Percentiles rank a stretch among this genome's conserved stretches.
Evolutionary conservation across 352 stramenopile genomes (phyloP).

Genomic region (Pythium pectinolyticum): DNA sequence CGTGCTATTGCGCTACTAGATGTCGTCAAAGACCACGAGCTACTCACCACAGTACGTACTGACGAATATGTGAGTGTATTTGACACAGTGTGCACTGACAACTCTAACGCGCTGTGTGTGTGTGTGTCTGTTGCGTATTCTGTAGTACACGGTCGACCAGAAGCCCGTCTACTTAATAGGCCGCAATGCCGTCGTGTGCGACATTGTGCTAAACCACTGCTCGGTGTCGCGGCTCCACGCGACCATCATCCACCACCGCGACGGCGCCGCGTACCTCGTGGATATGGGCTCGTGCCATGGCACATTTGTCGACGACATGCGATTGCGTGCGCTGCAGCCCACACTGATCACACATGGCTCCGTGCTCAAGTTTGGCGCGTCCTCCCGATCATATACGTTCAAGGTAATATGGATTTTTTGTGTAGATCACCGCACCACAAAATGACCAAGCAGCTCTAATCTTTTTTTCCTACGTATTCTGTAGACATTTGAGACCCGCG

Average conservation of each 20-base stretch:
- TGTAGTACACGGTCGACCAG: slow-evolving; percentile 73
- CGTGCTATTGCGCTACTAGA: slow-evolving; percentile 65
- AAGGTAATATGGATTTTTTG: too few species aligned
- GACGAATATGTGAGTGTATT: slow-evolving; percentile 1
- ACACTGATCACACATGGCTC: slow-evolving; percentile 68
- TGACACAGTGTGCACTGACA: neutral
- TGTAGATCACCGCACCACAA: neutral
- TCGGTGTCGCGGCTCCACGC: slow-evolving; percentile 83
- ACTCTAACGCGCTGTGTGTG: neutral
- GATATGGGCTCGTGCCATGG: slow-evolving; percentile 79
- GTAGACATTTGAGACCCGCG: slow-evolving; percentile 64
- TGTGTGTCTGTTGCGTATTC: slow-evolving; percentile 5
- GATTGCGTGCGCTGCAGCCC: slow-evolving; percentile 57
- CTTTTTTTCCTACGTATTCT: neutral
- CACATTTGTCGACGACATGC: slow-evolving; percentile 70
- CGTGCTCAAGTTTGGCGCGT: slow-evolving; percentile 74
- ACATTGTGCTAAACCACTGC: slow-evolving; percentile 82
- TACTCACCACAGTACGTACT: slow-evolving; percentile 63
- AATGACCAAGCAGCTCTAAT: neutral
- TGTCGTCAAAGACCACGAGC: slow-evolving; percentile 81
- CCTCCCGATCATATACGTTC: slow-evolving; percentile 80
- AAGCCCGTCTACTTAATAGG: slow-evolving; percentile 79
- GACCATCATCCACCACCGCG: slow-evolving; percentile 69
- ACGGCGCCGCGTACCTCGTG: slow-evolving; percentile 72
- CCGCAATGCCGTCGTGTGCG: slow-evolving; percentile 68